These are phyloP conservation scores for Centella asiatica DNA, from an alignment of 129 eudicot genomes.

Conservation along the genomic window DNA sequence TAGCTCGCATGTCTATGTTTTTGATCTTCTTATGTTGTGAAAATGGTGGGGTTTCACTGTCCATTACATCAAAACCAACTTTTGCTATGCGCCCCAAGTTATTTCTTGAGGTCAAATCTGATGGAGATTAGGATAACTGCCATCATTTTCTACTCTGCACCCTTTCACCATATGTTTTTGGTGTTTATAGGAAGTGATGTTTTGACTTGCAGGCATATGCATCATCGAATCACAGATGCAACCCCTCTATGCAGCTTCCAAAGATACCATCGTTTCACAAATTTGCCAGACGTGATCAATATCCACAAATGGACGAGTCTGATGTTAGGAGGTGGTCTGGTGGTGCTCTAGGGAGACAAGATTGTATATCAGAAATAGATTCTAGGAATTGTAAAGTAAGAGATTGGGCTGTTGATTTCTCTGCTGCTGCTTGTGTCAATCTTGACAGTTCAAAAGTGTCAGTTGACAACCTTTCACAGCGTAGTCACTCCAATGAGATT, in stretches of 20 bases:
- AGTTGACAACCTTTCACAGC: conserved; percentile 61
- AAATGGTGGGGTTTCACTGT: too few relatives aligned
- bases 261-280: conserved; percentile 91
- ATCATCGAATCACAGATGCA: conserved; percentile 53
- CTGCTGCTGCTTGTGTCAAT: conserved; percentile 60
- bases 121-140: too few relatives aligned
- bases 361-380: conserved; percentile 77
- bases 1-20: too few relatives aligned
- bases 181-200: neutral
- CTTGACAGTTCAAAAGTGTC: conserved; percentile 57
- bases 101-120: too few relatives aligned
- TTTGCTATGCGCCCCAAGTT: too few relatives aligned
- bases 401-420: conserved; percentile 97
- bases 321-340: conserved; percentile 58
- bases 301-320: conserved; percentile 70
- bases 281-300: conserved; percentile 81
- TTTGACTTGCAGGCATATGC: conserved; percentile 62
- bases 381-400: conserved; percentile 93
- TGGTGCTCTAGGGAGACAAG: conserved; percentile 59
- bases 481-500: conserved; percentile 66
- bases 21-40: too few relatives aligned
- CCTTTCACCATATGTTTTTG: neutral
- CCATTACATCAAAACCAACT: too few relatives aligned
- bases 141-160: neutral
- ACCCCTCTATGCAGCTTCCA: conserved; percentile 55